Evolutionary conservation across 768 basidiomycete genomes (phyloP).

Genomic region (Phaeotremella skinneri): DNA sequence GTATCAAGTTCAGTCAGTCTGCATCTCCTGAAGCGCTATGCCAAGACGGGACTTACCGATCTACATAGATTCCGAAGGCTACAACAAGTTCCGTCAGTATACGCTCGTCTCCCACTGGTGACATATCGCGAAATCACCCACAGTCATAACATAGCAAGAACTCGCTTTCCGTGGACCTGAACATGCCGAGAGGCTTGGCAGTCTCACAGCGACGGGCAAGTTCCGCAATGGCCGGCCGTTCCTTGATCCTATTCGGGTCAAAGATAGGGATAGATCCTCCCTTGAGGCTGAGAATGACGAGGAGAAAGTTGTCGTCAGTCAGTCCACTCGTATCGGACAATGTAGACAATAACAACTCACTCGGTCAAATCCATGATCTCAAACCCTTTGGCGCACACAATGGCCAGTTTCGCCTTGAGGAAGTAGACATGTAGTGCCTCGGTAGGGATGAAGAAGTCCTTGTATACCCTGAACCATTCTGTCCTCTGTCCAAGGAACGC

Average conservation of each 20-base stretch:
- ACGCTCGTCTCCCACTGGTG: not conserved
- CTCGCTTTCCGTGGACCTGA: slow-evolving; percentile 79
- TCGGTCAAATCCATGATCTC: slow-evolving; percentile 96
- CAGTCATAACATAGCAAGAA: slow-evolving; percentile 88
- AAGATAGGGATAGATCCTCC: slow-evolving; percentile 76
- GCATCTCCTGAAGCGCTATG: not conserved
- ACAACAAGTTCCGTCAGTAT: slow-evolving; percentile 18
- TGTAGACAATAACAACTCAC: slow-evolving; percentile 56
- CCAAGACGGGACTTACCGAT: slow-evolving; percentile 55
- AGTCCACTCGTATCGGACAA: not conserved
- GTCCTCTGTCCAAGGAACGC: slow-evolving; percentile 64
- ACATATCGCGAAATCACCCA: slow-evolving; percentile 49
- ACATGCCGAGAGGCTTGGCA: slow-evolving; percentile 82
- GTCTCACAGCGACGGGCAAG: slow-evolving; percentile 77
- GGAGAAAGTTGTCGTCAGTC: not conserved
- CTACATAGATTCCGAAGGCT: slow-evolving; percentile 91
- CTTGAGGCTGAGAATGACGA: slow-evolving; percentile 61
- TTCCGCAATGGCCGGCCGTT: slow-evolving; percentile 64
- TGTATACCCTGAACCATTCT: slow-evolving; percentile 93
- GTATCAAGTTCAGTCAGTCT: slow-evolving; percentile 4
- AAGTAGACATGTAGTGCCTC: slow-evolving; percentile 89
- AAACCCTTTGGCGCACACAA: slow-evolving; percentile 89
- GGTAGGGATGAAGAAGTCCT: slow-evolving; percentile 90
- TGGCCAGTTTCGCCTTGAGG: slow-evolving; percentile 87
- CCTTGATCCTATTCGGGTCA: slow-evolving; percentile 58